These are phyloP conservation scores for Fallopia convolvulus DNA, from an alignment of 148 eudicot genomes.

Conservation along the genomic window DNA sequence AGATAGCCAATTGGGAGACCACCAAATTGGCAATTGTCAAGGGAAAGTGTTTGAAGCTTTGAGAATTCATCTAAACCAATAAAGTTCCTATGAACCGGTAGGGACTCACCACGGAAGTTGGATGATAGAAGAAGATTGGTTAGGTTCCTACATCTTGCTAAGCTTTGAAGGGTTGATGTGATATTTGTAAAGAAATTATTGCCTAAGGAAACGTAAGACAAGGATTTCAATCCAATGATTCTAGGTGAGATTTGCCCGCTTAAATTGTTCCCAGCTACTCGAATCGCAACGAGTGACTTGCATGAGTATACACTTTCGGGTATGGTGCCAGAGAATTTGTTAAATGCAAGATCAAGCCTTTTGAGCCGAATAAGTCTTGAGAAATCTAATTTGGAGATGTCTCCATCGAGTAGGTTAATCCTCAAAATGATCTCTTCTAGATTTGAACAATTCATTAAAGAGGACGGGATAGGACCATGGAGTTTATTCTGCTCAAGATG, in stretches of 20 bases:
- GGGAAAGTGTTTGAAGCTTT: conserved; percentile 51
- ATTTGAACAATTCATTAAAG: conserved; percentile 57
- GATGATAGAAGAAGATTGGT: conserved; percentile 41
- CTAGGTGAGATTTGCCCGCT: conserved; percentile 48
- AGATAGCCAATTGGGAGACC: conserved; percentile 64
- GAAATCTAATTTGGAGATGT: conserved; percentile 66
- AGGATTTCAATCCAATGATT: conserved; percentile 37
- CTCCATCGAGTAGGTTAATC: conserved; percentile 56
- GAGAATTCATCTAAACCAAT: conserved; percentile 35
- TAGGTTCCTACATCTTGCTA: conserved; percentile 53
- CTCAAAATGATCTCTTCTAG: conserved; percentile 50
- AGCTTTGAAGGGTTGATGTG: conserved; percentile 40
- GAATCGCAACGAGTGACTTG: conserved; percentile 60
- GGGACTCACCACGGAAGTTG: conserved; percentile 46
- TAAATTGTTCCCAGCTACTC: conserved; percentile 48
- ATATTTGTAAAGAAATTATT: conserved; percentile 57
- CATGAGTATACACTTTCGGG: conserved; percentile 61
- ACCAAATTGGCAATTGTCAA: conserved; percentile 50
- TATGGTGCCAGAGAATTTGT: conserved; percentile 46
- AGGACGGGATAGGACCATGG: conserved; percentile 53
- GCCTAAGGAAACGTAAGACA: conserved; percentile 65
- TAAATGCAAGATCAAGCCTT: conserved; percentile 66
- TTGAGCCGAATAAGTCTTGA: conserved; percentile 39
- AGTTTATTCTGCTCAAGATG: conserved; percentile 54
- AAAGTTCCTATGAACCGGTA: conserved; percentile 35